Evolutionary conservation across 179 eudicot genomes (phyloP), one percentile per base, ranked within the genome.

Genomic region (Pouteria campechiana): DNA sequence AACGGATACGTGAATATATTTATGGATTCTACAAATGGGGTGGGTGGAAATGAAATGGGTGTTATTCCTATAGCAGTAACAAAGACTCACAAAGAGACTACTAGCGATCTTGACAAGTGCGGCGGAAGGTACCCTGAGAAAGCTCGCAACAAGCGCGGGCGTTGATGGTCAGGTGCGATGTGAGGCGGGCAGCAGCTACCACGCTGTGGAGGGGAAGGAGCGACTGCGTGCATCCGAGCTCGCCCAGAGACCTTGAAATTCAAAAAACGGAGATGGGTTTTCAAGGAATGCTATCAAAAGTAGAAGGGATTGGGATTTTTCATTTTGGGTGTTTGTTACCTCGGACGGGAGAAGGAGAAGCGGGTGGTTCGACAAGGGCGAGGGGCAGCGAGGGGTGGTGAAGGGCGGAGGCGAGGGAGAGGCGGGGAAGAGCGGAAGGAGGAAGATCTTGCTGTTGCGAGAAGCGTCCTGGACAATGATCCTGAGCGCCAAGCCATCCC

Each of bases 61-160:
- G n/a, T n/a, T n/a, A n/a, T n/a, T n/a, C n/a, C n/a, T n/a, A n/a
- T n/a, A n/a, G n/a, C n/a, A n/a, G n/a, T n/a, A n/a, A n/a, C 7
- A 65, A 61, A 61, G 74, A 83, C 89, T 80, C 88, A 76, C 83
- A 60, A 86, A 78, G 63, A 62, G 48, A 83, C 51, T 64, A 84
- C 44, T 86, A 86, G 83, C 93, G 90, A 81, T 81, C 97, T 51
- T 64, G 95, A 90, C 90, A 86, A 86, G 87, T 55, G 48, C 88
- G 72, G 71, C 83, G 54, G 60, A 78, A 76, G 95, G 86, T 90
- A 90, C 98, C 96, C 39, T 86, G 64, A 70, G 50, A 81, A 64
- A 90, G 80, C 80, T 82, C 90, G 39, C 87, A 77, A 61, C 55
- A 81, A 15, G 90, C 93, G 42, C 83, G 79, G 33, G 39, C 69